These are phyloP conservation scores for Begonia peltatifolia DNA, from an alignment of 306 rosid genomes.

Conservation along the genomic window DNA sequence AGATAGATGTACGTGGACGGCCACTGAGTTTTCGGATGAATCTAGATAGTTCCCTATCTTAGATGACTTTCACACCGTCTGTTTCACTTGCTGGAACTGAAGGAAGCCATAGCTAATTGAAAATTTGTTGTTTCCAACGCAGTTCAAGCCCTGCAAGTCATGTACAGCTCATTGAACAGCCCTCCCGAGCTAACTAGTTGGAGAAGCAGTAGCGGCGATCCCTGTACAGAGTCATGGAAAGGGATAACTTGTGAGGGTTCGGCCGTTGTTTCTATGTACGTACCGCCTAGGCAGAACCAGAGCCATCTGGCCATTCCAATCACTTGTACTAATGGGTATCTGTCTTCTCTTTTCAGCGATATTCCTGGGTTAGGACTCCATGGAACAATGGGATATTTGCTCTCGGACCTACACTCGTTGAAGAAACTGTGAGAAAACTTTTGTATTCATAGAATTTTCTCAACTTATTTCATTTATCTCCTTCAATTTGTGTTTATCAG, in stretches of 20 bases:
- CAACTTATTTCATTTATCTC: not conserved
- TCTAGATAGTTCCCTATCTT: constrained; percentile 5
- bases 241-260: constrained; percentile 87
- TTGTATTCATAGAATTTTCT: constrained; percentile 1
- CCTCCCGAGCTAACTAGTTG: constrained; percentile 71
- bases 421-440: constrained; percentile 52
- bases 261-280: constrained; percentile 82
- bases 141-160: constrained; percentile 83
- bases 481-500: constrained; percentile 21
- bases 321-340: constrained; percentile 14
- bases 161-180: constrained; percentile 63
- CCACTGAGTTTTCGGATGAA: constrained; percentile 6
- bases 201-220: constrained; percentile 75
- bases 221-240: constrained; percentile 82
- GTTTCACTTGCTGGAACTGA: not conserved
- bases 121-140: constrained; percentile 16
- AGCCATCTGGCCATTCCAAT: not conserved
- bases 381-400: constrained; percentile 87
- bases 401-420: constrained; percentile 58
- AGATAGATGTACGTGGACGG: too few species aligned
- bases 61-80: too few species aligned
- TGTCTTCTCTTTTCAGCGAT: constrained; percentile 33
- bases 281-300: not conserved
- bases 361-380: constrained; percentile 73
- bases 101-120: not conserved